phyloP scores from a whole-genome alignment of 192 early-diverging fungal genomes.

The Gigaspora rosea region DNA sequence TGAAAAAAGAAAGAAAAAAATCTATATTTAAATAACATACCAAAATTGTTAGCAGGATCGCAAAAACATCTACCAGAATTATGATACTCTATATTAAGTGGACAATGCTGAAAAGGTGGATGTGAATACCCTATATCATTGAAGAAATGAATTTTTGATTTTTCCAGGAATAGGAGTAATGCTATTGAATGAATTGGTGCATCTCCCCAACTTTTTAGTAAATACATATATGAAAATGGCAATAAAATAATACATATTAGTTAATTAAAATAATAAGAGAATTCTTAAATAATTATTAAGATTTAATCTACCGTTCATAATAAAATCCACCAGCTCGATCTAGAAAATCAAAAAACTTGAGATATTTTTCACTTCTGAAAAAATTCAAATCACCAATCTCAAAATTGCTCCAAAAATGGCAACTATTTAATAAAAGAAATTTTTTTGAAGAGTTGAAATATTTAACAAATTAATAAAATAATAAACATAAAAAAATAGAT shows the following conservation, averaged over 20 bases:
- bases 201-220: constrained; percentile 62
- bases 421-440: constrained; percentile 23
- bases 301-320: constrained; percentile 68
- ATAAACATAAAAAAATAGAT: too few relatives aligned
- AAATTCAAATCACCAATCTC: constrained; percentile 80
- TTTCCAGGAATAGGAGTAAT: constrained; percentile 61
- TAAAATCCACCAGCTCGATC: constrained; percentile 85
- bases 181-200: constrained; percentile 77
- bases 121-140: constrained; percentile 76
- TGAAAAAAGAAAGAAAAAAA: too few relatives aligned
- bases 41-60: constrained; percentile 53
- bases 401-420: constrained; percentile 88
- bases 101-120: constrained; percentile 71
- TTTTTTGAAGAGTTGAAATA: too few relatives aligned
- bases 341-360: constrained; percentile 64
- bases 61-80: constrained; percentile 50
- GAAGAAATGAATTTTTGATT: constrained; percentile 73
- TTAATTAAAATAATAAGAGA: not conserved
- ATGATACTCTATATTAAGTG: constrained; percentile 51
- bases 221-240: not conserved
- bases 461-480: too few relatives aligned
- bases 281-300: not conserved
- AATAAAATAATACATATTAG: too few relatives aligned
- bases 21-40: constrained; percentile 31
- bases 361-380: constrained; percentile 66